These are phyloP conservation scores for Floccularia luteovirens DNA, from an alignment of 768 basidiomycete species.

Conservation along the genomic window DNA sequence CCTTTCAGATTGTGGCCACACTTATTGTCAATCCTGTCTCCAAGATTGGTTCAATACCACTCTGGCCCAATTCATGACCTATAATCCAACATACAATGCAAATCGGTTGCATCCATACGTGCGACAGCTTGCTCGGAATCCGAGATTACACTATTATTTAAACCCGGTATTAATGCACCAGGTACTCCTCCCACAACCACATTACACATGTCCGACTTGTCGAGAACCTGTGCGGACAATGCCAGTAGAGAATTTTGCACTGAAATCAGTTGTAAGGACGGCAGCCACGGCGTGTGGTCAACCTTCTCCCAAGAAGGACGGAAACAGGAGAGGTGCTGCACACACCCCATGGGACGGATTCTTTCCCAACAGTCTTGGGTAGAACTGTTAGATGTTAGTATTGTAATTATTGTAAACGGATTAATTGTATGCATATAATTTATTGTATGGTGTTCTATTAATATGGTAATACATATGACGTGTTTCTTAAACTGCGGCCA, in stretches of 20 bases:
- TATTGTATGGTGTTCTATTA: no score
- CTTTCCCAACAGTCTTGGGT: conserved; percentile 21
- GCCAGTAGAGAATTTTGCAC: conserved; percentile 53
- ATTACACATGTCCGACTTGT: conserved; percentile 66
- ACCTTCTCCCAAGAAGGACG: conserved; percentile 27
- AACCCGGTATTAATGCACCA: conserved; percentile 17
- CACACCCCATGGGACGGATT: conserved; percentile 38
- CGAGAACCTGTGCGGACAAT: conserved; percentile 36
- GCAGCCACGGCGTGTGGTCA: conserved; percentile 45
- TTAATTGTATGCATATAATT: no score
- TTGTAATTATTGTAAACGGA: no score
- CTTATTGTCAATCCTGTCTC: conserved; percentile 58
- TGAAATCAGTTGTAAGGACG: conserved; percentile 49
- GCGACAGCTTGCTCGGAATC: conserved; percentile 6
- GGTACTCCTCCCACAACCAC: conserved; percentile 29
- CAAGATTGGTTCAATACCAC: conserved; percentile 45
- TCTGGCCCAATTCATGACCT: conserved; percentile 38
- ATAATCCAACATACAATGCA: conserved; percentile 35
- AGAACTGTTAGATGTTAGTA: no score
- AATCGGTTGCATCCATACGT: conserved; percentile 16
- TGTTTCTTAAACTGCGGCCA: no score
- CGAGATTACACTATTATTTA: conserved; percentile 10
- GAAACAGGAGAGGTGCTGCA: conserved; percentile 14
- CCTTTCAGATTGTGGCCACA: conserved; percentile 61
- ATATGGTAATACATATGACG: no score